phyloP scores from a whole-genome alignment of 1,139 yeast species.

The Nakaseomyces delphensis region DNA sequence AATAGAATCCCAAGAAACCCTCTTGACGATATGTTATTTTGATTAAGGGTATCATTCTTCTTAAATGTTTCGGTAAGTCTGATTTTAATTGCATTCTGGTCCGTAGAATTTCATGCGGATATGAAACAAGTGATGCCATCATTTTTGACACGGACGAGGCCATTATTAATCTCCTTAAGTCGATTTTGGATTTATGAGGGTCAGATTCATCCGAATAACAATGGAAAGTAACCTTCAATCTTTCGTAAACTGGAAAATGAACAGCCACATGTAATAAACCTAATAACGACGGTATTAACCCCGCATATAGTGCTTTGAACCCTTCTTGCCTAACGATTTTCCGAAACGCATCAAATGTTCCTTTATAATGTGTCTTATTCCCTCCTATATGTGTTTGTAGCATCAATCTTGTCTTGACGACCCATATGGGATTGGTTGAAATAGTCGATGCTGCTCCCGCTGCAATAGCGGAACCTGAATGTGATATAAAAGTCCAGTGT shows the following conservation, averaged over 20 bases:
- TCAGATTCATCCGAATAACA: constrained; percentile 18
- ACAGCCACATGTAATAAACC: constrained; percentile 93
- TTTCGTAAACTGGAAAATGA: constrained; percentile 94
- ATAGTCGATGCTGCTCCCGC: constrained; percentile 86
- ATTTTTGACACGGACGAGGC: constrained; percentile 82
- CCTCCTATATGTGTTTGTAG: constrained; percentile 46
- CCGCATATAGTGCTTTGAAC: constrained; percentile 73
- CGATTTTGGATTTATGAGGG: constrained; percentile 14
- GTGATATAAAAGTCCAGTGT: constrained; percentile 45
- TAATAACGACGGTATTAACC: constrained; percentile 79
- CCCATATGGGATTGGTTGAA: constrained; percentile 77
- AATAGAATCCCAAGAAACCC: constrained; percentile 77
- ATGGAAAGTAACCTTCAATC: constrained; percentile 48
- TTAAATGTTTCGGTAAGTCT: constrained; percentile 22
- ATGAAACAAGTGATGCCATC: constrained; percentile 81
- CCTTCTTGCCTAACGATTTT: constrained; percentile 81
- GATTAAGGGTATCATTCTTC: constrained; percentile 39
- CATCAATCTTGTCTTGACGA: constrained; percentile 80
- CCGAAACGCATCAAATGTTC: constrained; percentile 74
- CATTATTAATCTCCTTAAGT: constrained; percentile 43
- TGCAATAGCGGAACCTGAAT: constrained; percentile 73
- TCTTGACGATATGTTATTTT: constrained; percentile 53
- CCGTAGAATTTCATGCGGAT: constrained; percentile 92
- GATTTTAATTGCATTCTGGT: constrained; percentile 69
- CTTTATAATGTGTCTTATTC: constrained; percentile 45